Percentiles rank a stretch among this genome's conserved stretches.
phyloP scores from a whole-genome alignment of 2,329 filamentous ascomycete genomes.

The Cordyceps cicadae region DNA sequence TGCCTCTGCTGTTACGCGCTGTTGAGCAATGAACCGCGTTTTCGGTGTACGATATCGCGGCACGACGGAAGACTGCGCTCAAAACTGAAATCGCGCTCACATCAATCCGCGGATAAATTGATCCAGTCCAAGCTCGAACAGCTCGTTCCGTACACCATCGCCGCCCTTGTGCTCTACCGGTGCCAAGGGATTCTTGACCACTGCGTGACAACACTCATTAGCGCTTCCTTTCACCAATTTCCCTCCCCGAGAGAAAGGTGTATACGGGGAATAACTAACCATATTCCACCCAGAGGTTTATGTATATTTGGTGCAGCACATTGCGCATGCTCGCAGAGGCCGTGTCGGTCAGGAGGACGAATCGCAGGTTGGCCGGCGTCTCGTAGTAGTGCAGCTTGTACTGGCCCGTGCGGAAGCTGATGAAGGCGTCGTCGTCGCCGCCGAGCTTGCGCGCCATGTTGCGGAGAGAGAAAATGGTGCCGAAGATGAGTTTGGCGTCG shows the following conservation, averaged over 20 bases:
- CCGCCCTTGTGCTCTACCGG: slow-evolving; percentile 62
- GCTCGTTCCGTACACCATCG: slow-evolving; percentile 61
- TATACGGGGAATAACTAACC: slow-evolving; percentile 42
- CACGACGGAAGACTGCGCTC: background rate
- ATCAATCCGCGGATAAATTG: slow-evolving; percentile 64
- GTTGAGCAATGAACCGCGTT: background rate
- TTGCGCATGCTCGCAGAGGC: slow-evolving; percentile 84
- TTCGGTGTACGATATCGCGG: background rate
- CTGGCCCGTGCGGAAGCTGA: slow-evolving; percentile 84
- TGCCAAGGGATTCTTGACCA: slow-evolving; percentile 62
- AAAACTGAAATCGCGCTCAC: slow-evolving; percentile 26
- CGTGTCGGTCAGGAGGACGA: slow-evolving; percentile 92
- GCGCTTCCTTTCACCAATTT: background rate
- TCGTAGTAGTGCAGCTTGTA: slow-evolving; percentile 99
- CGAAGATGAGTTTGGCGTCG: slow-evolving; percentile 95
- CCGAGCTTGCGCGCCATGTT: slow-evolving; percentile 96
- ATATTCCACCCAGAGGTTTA: slow-evolving; percentile 96
- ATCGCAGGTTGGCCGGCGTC: slow-evolving; percentile 89
- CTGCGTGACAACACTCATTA: slow-evolving; percentile 28
- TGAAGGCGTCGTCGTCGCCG: slow-evolving; percentile 88
- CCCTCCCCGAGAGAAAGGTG: background rate
- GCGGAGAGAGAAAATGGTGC: slow-evolving; percentile 88
- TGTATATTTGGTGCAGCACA: slow-evolving; percentile 95
- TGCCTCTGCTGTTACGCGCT: background rate
- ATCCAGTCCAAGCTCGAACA: slow-evolving; percentile 65